Conservation (phyloP, 441 rosid species). For the Croton laevigatus region DNA sequence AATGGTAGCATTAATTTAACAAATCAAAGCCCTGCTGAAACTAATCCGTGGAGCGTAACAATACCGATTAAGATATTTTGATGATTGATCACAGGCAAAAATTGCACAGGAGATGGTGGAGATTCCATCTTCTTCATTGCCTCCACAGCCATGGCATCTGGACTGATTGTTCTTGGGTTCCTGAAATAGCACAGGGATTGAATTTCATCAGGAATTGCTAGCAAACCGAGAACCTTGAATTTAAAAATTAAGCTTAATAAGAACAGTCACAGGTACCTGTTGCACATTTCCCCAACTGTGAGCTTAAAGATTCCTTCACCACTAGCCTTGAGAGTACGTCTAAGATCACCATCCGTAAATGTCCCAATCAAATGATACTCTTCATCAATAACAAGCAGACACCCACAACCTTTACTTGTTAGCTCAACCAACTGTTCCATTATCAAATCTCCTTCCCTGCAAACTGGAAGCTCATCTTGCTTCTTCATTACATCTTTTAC, state of each 20-base stretch:
- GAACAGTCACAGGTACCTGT: slow-evolving; percentile 42
- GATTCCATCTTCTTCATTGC: slow-evolving; percentile 98
- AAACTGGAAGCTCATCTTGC: slow-evolving; percentile 83
- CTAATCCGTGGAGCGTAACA: slow-evolving; percentile 87
- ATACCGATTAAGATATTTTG: slow-evolving; percentile 74
- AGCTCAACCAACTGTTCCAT: slow-evolving; percentile 92
- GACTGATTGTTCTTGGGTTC: slow-evolving; percentile 75
- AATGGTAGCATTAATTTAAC: neutral
- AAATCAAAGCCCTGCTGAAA: slow-evolving; percentile 78
- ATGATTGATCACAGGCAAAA: slow-evolving; percentile 65
- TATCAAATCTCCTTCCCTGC: slow-evolving; percentile 83
- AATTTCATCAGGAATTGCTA: neutral
- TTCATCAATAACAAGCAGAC: slow-evolving; percentile 75
- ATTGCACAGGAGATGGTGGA: slow-evolving; percentile 92
- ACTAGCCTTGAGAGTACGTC: slow-evolving; percentile 84
- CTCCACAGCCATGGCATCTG: slow-evolving; percentile 94
- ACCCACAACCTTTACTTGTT: slow-evolving; percentile 89
- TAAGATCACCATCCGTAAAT: slow-evolving; percentile 91
- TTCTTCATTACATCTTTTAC: slow-evolving; percentile 93
- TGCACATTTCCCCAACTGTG: slow-evolving; percentile 92
- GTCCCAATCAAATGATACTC: slow-evolving; percentile 72
- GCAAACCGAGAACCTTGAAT: neutral
- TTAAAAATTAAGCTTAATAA: neutral
- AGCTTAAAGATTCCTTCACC: slow-evolving; percentile 90
- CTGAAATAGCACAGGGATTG: slow-evolving; percentile 35